A percentile compares a stretch with the other conserved stretches of the same genome.
Conservation (phyloP, 441 rosid species). For the Daphne laureola region DNA sequence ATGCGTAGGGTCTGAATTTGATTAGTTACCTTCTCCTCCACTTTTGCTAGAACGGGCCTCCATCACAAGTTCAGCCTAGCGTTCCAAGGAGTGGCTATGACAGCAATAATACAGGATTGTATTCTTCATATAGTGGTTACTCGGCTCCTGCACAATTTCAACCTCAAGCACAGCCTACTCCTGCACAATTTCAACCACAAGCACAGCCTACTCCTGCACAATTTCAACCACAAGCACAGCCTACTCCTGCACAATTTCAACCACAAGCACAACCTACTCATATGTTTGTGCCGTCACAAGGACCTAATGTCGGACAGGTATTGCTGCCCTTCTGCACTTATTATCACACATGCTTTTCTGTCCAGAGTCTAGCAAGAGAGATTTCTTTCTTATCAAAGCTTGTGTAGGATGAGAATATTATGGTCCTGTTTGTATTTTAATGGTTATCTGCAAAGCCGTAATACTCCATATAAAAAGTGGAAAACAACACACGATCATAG, state of each 20-base stretch:
- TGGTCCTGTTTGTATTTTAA: too few species aligned
- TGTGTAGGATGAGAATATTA: too few species aligned
- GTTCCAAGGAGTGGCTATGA: conserved; percentile 42
- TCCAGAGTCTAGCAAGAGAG: too few species aligned
- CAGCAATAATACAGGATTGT: conserved; percentile 45
- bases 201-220: conserved; percentile 22
- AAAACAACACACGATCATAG: too few species aligned
- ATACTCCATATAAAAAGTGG: too few species aligned
- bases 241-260: conserved; percentile 28
- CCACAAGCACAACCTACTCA: conserved; percentile 37
- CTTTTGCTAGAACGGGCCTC: conserved; percentile 33
- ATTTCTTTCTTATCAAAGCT: too few species aligned
- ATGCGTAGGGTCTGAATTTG: too few species aligned
- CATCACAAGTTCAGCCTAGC: conserved; percentile 37
- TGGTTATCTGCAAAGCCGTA: too few species aligned
- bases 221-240: conserved; percentile 41
- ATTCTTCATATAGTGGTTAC: conserved; percentile 47
- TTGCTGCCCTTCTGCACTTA: background rate
- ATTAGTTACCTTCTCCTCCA: background rate
- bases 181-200: conserved; percentile 32
- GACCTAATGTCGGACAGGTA: conserved; percentile 61
- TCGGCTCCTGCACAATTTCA: conserved; percentile 38
- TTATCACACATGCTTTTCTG: too few species aligned
- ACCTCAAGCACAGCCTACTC: conserved; percentile 36
- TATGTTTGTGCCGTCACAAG: conserved; percentile 54